Conservation (phyloP, 2,329 filamentous ascomycete genomes). For the Xylaria sp. region DNA sequence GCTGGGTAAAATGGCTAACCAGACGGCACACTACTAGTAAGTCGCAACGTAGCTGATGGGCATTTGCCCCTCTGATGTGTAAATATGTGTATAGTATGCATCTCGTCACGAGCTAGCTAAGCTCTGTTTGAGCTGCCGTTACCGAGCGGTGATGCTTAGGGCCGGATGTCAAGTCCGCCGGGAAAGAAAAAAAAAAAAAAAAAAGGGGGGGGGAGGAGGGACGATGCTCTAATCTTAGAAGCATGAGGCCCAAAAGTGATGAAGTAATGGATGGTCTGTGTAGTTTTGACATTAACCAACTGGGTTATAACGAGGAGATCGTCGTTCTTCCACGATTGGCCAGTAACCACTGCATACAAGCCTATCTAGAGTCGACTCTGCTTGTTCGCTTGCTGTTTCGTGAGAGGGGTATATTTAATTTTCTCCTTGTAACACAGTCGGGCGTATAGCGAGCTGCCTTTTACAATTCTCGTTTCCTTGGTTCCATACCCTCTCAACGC, state of each 20-base stretch:
- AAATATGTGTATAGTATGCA: background rate
- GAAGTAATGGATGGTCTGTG: background rate
- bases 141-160: slow-evolving; percentile 8
- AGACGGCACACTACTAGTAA: background rate
- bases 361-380: background rate
- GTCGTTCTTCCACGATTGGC: background rate
- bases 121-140: slow-evolving; percentile 9
- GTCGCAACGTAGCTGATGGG: slow-evolving; percentile 5
- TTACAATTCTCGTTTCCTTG: background rate
- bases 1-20: slow-evolving; percentile 10
- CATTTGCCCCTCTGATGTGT: slow-evolving; percentile 11
- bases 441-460: background rate
- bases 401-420: background rate
- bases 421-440: slow-evolving; percentile 1
- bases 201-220: slow-evolving; percentile 2
- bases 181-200: too few species aligned
- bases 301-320: background rate
- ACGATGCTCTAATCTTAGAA: slow-evolving; percentile 6
- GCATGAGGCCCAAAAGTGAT: background rate
- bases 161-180: slow-evolving; percentile 23
- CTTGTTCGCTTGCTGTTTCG: slow-evolving; percentile 7
- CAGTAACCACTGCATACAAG: background rate
- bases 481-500: background rate
- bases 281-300: slow-evolving; percentile 6
- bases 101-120: slow-evolving; percentile 23